Conservation (phyloP, 2,329 filamentous ascomycete species). For the Leptographium lundbergii region DNA sequence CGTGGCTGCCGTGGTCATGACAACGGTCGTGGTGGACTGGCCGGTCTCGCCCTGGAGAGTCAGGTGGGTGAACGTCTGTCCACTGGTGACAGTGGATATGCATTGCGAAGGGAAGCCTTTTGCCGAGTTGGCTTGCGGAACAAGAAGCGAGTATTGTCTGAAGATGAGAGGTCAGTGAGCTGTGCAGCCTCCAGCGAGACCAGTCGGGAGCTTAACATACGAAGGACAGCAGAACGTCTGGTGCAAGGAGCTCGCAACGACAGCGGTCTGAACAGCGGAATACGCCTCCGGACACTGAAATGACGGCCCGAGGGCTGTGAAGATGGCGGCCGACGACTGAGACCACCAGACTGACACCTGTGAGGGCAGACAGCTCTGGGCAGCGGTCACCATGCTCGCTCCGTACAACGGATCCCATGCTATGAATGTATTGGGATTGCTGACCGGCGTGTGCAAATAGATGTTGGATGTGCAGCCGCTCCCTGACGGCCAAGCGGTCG, state of each 20-base stretch:
- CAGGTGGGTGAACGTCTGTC: background rate
- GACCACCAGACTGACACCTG: slow-evolving; percentile 4
- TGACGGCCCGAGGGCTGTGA: slow-evolving; percentile 4
- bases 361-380: slow-evolving; percentile 1
- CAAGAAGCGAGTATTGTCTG: slow-evolving; percentile 6
- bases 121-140: slow-evolving; percentile 1
- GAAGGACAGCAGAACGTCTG: slow-evolving; percentile 7
- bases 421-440: slow-evolving; percentile 3
- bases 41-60: background rate
- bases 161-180: background rate
- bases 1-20: background rate
- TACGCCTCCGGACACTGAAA: slow-evolving; percentile 4
- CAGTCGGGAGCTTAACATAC: background rate
- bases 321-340: background rate
- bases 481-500: slow-evolving; percentile 2
- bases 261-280: slow-evolving; percentile 1
- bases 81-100: slow-evolving; percentile 4
- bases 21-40: background rate
- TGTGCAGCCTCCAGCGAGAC: background rate
- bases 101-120: slow-evolving; percentile 4
- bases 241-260: slow-evolving; percentile 3
- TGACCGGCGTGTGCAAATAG: slow-evolving; percentile 4
- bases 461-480: slow-evolving; percentile 5
- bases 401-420: slow-evolving; percentile 7
- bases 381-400: background rate